Percentiles rank a stretch among this genome's conserved stretches.
These are phyloP conservation scores for Sporothrix euskadiensis DNA, from an alignment of 2,329 filamentous ascomycete genomes.

Conservation along the genomic window DNA sequence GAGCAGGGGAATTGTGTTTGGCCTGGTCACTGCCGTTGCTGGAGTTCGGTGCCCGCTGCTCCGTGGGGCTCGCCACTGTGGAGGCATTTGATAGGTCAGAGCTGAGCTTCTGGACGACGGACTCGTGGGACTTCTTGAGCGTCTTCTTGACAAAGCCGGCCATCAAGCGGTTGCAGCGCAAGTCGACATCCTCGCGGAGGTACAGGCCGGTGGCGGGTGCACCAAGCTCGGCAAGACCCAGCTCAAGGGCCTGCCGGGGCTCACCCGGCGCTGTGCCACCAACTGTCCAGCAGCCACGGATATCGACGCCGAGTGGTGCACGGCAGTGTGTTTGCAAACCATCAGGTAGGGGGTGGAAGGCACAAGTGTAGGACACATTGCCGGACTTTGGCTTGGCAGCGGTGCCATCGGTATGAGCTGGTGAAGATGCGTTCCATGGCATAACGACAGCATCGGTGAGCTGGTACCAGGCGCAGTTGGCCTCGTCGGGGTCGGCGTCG, in stretches of 20 bases:
- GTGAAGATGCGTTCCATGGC: constrained; percentile 43
- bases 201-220: constrained; percentile 71
- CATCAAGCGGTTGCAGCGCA: constrained; percentile 77
- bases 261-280: constrained; percentile 72
- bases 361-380: constrained; percentile 74
- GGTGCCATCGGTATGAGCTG: background rate
- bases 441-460: constrained; percentile 74
- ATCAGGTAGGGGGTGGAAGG: constrained; percentile 71
- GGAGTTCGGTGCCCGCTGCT: background rate
- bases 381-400: constrained; percentile 60
- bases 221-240: constrained; percentile 57
- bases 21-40: background rate
- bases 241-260: constrained; percentile 62
- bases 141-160: constrained; percentile 78
- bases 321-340: constrained; percentile 83
- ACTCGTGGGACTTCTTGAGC: constrained; percentile 71
- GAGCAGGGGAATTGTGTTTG: background rate
- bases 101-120: constrained; percentile 58
- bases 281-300: constrained; percentile 75
- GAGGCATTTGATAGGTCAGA: background rate
- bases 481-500: constrained; percentile 69
- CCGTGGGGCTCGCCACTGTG: background rate
- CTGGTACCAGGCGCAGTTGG: constrained; percentile 72
- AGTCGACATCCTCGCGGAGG: constrained; percentile 80
- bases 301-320: constrained; percentile 77